Evolutionary conservation across 2,329 filamentous ascomycete genomes (phyloP).

Genomic region (Elsinoe perseae): DNA sequence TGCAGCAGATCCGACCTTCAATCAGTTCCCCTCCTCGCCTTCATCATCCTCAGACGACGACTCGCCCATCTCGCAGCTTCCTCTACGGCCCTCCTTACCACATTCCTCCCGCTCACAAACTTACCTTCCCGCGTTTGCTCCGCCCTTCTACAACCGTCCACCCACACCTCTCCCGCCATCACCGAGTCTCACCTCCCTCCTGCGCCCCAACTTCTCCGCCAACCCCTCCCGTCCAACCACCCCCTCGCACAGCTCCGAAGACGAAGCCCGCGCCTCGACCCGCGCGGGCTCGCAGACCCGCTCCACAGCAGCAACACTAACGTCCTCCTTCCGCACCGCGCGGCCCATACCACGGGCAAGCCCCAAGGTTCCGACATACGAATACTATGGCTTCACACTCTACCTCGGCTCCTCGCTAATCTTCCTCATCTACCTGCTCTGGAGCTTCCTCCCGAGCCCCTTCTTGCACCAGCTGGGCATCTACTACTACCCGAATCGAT

Average conservation of each 20-base stretch:
- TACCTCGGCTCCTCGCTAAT: conserved; percentile 81
- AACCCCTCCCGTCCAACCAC: conserved; percentile 79
- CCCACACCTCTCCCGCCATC: conserved; percentile 89
- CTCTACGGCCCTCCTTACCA: conserved; percentile 35
- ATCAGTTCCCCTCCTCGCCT: conserved; percentile 25
- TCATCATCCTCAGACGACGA: conserved; percentile 27
- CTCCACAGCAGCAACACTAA: conserved; percentile 55
- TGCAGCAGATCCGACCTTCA: conserved; percentile 25
- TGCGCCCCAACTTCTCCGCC: conserved; percentile 61
- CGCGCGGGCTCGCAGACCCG: conserved; percentile 29
- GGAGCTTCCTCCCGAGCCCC: conserved; percentile 86
- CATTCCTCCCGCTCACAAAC: conserved; percentile 35
- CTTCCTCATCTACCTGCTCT: conserved; percentile 66
- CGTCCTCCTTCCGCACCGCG: conserved; percentile 46
- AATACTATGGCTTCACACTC: conserved; percentile 97
- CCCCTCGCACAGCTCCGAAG: conserved; percentile 73
- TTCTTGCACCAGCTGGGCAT: conserved; percentile 91
- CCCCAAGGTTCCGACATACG: conserved; percentile 95
- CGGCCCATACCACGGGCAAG: conserved; percentile 69
- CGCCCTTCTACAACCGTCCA: conserved; percentile 96
- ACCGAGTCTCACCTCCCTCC: conserved; percentile 81
- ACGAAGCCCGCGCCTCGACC: conserved; percentile 51
- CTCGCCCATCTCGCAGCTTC: conserved; percentile 23
- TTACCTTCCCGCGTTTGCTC: conserved; percentile 49
- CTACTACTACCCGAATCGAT: conserved; percentile 92